Evolutionary conservation across 2,329 filamentous ascomycete genomes (phyloP).

Genomic region (Colletotrichum truncatum): DNA sequence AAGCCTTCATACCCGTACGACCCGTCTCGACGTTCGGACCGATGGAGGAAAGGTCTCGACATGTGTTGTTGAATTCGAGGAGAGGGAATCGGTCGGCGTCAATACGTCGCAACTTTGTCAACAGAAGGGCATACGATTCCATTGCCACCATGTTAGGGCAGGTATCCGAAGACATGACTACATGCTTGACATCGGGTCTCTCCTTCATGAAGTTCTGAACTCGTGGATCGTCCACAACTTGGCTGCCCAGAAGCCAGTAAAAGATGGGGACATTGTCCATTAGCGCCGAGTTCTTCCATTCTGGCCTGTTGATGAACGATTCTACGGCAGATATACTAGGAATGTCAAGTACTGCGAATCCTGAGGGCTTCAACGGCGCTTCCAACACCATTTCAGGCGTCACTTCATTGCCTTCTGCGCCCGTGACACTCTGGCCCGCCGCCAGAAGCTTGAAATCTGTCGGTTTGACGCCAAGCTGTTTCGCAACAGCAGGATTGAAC

Average conservation of each 20-base stretch:
- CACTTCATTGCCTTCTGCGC: constrained; percentile 72
- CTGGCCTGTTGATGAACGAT: constrained; percentile 72
- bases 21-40: constrained; percentile 47
- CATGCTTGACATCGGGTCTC: constrained; percentile 71
- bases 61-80: constrained; percentile 70
- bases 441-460: constrained; percentile 69
- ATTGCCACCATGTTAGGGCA: constrained; percentile 81
- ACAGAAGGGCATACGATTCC: constrained; percentile 71
- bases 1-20: constrained; percentile 53
- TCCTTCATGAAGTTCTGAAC: constrained; percentile 76
- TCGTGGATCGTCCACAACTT: constrained; percentile 68
- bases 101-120: constrained; percentile 75
- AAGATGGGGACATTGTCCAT: constrained; percentile 74
- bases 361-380: constrained; percentile 71
- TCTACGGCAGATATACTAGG: constrained; percentile 77
- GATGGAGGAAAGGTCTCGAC: constrained; percentile 30
- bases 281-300: constrained; percentile 73
- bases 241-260: constrained; percentile 83
- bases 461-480: constrained; percentile 68
- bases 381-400: constrained; percentile 90
- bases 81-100: constrained; percentile 79
- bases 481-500: constrained; percentile 75
- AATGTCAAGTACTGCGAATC: constrained; percentile 83
- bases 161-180: constrained; percentile 78
- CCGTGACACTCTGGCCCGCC: constrained; percentile 69